Evolutionary conservation across 2,329 filamentous ascomycete genomes (phyloP), one percentile per base, ranked within the genome.

Genomic region (Phyllachora maydis): DNA sequence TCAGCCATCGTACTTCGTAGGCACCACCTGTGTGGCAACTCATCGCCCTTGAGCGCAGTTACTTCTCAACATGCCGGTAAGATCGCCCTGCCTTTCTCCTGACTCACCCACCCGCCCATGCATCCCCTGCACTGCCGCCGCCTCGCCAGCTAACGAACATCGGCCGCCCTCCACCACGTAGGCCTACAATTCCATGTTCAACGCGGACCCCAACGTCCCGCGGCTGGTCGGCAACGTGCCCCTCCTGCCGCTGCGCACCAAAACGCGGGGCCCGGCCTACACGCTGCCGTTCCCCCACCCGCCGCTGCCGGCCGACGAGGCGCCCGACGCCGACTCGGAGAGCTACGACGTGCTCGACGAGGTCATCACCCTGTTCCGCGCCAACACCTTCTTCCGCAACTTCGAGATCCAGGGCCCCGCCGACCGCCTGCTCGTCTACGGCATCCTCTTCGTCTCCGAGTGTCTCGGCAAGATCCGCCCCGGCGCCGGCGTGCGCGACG

Each of bases 161-260:
- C n/a, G n/a, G n/a, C n/a, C n/a, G n/a, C n/a, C n/a, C n/a, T n/a
- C n/a, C n/a, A n/a, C n/a, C n/a, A n/a, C n/a, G n/a, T 37, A 91
- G 81, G 85, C 85, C 54, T 95, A 93, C 65, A 90, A 95, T 64
- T 91, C 79, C 49, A 77, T 92, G 63, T 93, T 93, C 69, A 73
- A 73, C 68, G 72, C 49, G 55, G 85, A 67, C 65, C 81, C 65
- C 59, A 73, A 56, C 34, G 44, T 49, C 32, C 59, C 58, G 19
- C 59, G 56, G 27, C 52, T 61, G 35, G 54, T 72, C 60, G 82
- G 85, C 47, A 95, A 93, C 65, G 83, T 95, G 46, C 83, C 85
- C 12, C 70, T 95, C 37, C 73, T 93, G 25, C 85, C 88, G 2
- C 74, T 98, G 26, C 83, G 88, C 41, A 95, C 88, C 41, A 79